Evolutionary conservation across 495 filamentous ascomycete genomes (phyloP), one percentile per base, ranked within the genome.

Genomic region (Aspergillus heteromorphus): DNA sequence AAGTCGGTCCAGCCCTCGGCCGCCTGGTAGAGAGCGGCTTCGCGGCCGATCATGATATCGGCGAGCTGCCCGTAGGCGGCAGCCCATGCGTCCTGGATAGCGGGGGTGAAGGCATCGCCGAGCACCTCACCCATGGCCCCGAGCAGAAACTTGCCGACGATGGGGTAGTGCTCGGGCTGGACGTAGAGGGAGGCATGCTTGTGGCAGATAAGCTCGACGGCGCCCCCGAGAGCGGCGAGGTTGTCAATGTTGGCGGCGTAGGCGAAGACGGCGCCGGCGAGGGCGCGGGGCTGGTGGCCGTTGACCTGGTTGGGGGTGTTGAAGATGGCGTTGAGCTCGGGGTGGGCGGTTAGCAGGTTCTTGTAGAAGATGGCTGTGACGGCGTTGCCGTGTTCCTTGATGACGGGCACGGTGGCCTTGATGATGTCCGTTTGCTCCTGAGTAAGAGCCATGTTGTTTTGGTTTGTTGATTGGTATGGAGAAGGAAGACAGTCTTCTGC

Each of bases 111-210:
- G 7, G 85, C 86, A 17, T 79, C 77, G 11, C 85, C 85, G 1
- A 89, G 78, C 0, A 90, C 83, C 45, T 79, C 63, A 48, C 79
- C 79, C 73, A 91, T 87, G 27, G 85, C 84, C 47, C 77, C 79
- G 48, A 91, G 75, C 7, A 90, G 79, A 68, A 81, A 77, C 59
- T 77, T 78, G 51, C 83, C 87, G 25, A 91, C 87, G 47, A 87
- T 79, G 41, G 78, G 63, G 71, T 89, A 90, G 54, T 87, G 79
- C 7, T 79, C 84, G 19, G 87, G 80, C 52, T 78, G 68, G 59
- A 91, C 82, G 67, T 82, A 82, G 27, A 90, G 79, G 0, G 82
- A 86, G 40, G 82, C 86, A 58, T 91, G 87, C 69, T 89, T 89
- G 67, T 87, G 78, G 63, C 84, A 83, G 63, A 91, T 89, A 58